phyloP scores from a whole-genome alignment of 1,284 basidiomycete species.

The Trichosporon ovoides region DNA sequence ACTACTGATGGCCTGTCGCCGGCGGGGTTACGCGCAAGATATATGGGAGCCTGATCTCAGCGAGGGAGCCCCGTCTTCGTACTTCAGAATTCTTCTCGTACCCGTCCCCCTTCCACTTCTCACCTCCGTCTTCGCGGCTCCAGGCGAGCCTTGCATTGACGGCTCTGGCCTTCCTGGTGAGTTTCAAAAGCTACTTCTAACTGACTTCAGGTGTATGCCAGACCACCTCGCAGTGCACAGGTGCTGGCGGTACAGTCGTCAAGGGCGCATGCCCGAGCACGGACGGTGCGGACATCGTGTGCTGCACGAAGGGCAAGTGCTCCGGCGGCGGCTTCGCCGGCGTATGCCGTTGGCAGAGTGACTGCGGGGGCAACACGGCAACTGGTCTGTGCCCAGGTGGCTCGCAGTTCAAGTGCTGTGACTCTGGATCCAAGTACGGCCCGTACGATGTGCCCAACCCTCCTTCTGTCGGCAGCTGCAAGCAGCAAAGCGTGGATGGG shows the following conservation, averaged over 20 bases:
- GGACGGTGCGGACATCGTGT: not conserved
- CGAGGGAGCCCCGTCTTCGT: too few relatives aligned
- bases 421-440: not conserved
- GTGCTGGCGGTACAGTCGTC: not conserved
- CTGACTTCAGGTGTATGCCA: slow-evolving; percentile 5
- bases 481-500: not conserved
- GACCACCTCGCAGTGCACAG: not conserved
- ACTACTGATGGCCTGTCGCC: too few relatives aligned
- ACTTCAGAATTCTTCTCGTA: not conserved
- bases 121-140: not conserved
- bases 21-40: too few relatives aligned
- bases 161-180: not conserved
- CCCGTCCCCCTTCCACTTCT: not conserved
- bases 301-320: slow-evolving; percentile 3
- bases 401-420: slow-evolving; percentile 1
- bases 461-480: not conserved
- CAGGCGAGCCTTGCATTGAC: not conserved
- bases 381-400: not conserved
- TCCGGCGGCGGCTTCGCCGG: not conserved
- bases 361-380: not conserved
- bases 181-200: not conserved
- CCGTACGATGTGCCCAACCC: not conserved
- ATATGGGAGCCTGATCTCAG: too few relatives aligned
- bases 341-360: slow-evolving; percentile 4
- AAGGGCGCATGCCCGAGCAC: not conserved